Evolutionary conservation across 208 protist species (phyloP).

Genomic region (Leishmania martiniquensis): DNA sequence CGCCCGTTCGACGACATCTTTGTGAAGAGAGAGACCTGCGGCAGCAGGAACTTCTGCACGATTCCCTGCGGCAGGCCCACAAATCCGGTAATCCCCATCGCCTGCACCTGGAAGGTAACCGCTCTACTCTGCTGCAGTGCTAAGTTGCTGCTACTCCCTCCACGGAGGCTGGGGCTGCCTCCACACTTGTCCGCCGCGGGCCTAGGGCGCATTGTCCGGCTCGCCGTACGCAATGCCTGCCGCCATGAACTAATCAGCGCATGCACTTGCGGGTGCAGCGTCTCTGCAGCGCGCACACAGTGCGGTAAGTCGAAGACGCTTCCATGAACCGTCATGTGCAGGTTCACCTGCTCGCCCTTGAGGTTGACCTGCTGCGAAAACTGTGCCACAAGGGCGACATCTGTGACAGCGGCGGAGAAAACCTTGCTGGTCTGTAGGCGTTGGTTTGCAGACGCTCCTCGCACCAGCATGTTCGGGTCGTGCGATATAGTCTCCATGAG

Average conservation of each 20-base stretch:
- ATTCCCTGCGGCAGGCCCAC: slow-evolving; percentile 66
- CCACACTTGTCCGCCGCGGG: not conserved
- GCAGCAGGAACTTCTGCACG: slow-evolving; percentile 54
- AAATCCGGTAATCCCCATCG: slow-evolving; percentile 55
- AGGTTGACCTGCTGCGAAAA: slow-evolving; percentile 54
- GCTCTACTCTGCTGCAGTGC: slow-evolving; percentile 13
- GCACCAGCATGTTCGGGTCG: not conserved
- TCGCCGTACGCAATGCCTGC: slow-evolving; percentile 24
- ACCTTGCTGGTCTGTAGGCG: slow-evolving; percentile 22
- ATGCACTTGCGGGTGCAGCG: slow-evolving; percentile 75
- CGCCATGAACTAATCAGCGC: slow-evolving; percentile 65
- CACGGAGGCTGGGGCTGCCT: not conserved
- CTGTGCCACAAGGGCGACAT: slow-evolving; percentile 45
- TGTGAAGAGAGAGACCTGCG: slow-evolving; percentile 61
- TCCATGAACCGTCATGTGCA: slow-evolving; percentile 59
- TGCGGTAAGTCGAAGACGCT: slow-evolving; percentile 53
- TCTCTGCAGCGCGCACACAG: slow-evolving; percentile 58
- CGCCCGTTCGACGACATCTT: slow-evolving; percentile 71
- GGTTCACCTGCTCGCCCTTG: slow-evolving; percentile 55
- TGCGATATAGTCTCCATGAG: slow-evolving; percentile 30
- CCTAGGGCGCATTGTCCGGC: slow-evolving; percentile 15
- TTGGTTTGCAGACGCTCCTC: not conserved
- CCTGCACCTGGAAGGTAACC: slow-evolving; percentile 51
- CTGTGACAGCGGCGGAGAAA: slow-evolving; percentile 30
- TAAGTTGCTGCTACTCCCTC: not conserved